Evolutionary conservation across 768 basidiomycete species (phyloP).

Genomic region (Mycena maculata): DNA sequence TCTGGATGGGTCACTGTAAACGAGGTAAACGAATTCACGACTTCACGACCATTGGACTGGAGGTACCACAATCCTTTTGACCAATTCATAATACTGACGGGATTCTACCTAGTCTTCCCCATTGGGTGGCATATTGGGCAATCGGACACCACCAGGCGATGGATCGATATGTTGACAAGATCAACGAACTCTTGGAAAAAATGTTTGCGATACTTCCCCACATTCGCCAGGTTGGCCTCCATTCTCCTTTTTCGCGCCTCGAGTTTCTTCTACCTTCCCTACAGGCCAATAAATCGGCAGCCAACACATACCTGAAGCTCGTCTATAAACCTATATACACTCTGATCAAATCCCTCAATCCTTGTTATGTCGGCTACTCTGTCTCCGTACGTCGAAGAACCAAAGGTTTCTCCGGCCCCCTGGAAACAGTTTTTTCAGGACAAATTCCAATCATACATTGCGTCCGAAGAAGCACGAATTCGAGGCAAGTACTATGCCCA

Average conservation of each 20-base stretch:
- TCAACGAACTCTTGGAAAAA: slow-evolving; percentile 9
- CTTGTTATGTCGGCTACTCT: slow-evolving; percentile 1
- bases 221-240: too few species aligned
- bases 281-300: slow-evolving; percentile 18
- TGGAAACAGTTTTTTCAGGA: neutral
- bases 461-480: slow-evolving; percentile 25
- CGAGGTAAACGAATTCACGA: slow-evolving; percentile 30
- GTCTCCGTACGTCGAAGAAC: too few species aligned
- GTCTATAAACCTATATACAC: neutral
- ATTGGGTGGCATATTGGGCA: slow-evolving; percentile 29
- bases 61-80: slow-evolving; percentile 28
- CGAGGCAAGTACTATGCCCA: neutral
- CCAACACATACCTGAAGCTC: slow-evolving; percentile 9
- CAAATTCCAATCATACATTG: slow-evolving; percentile 18
- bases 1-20: slow-evolving; percentile 35
- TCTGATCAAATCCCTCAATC: neutral
- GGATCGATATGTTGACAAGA: slow-evolving; percentile 12
- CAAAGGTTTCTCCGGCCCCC: neutral
- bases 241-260: too few species aligned
- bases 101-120: slow-evolving; percentile 1
- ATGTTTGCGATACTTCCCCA: slow-evolving; percentile 28
- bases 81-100: slow-evolving; percentile 18
- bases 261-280: too few species aligned
- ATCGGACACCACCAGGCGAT: slow-evolving; percentile 21
- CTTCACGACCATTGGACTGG: slow-evolving; percentile 21